Base-by-base conservation (phyloP, 2,329 filamentous ascomycete genomes). In the Aspergillus melleus region DNA sequence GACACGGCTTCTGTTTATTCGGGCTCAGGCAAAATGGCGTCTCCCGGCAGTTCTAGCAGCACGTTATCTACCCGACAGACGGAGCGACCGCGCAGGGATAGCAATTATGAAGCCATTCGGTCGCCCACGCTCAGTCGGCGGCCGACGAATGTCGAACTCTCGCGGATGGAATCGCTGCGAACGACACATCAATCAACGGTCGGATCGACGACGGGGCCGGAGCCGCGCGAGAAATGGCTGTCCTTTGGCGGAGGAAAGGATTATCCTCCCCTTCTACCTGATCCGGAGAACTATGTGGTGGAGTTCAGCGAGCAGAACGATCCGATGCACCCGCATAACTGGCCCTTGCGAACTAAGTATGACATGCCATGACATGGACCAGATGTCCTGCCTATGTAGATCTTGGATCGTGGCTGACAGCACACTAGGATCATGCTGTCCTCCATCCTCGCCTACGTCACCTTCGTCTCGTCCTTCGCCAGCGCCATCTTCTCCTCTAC, bases 401-500 rank as follows among this genome's bases (percentile, higher is more conserved):
- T 29, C 6, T 8, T 29, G 8, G 3, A 50, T 46, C 30, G 11
- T 12, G 32, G n/a, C 54, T 54, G 26, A 42, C 26, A 32, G 2
- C 4, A n/a, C 2, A 16, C 59, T 36, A 29, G 36, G 6, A 65
- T 6, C n/a, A 55, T 42, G 1, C 57, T 68, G 2, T 70, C 71
- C 0, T 47, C 39, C 11, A 58, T 65, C 0, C 55, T 72, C 14
- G 66, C 70, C 8, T 85, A 80, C 55, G 79, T 80, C 3, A 84
- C 83, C 1, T 74, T 85, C 29, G 70, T 76, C 1, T 74, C 81
- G 1, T 80, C 83, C 0, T 85, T 85, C 57, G 78, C 78, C 0
- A 76, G 72, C 6, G 88, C 85, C 71, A 88, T 91, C 67, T 91
- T 90, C 77, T 90, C 88, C 1, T 79, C 86, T 16, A 87, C 88